Percentiles rank a stretch among this genome's conserved stretches.
These are phyloP conservation scores for Trifolium dubium DNA, from an alignment of 306 rosid genomes.

Conservation along the genomic window DNA sequence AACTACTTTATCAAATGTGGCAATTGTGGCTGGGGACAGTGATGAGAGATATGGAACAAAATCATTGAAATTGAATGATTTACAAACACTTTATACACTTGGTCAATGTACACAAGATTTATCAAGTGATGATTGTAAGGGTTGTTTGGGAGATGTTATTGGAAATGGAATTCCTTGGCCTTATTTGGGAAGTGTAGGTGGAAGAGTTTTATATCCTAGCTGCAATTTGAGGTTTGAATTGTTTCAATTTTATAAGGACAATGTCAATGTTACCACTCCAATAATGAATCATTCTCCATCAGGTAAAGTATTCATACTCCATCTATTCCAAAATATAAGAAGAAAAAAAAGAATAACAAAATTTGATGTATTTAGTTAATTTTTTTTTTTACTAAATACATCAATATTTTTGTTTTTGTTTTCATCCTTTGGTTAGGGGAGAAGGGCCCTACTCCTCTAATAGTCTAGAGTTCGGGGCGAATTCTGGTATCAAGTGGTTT, in stretches of 20 bases:
- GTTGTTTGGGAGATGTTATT: constrained; percentile 19
- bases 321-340: too few species aligned
- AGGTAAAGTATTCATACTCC: neutral
- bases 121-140: constrained; percentile 15
- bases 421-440: too few species aligned
- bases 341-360: too few species aligned
- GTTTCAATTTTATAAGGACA: constrained; percentile 21
- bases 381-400: too few species aligned
- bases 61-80: constrained; percentile 13
- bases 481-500: too few species aligned
- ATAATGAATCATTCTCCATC: neutral
- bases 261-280: neutral
- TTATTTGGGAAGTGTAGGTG: constrained; percentile 39
- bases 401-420: too few species aligned
- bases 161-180: constrained; percentile 31
- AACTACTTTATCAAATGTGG: neutral
- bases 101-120: constrained; percentile 40
- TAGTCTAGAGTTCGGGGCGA: too few species aligned
- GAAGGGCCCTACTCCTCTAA: too few species aligned
- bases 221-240: constrained; percentile 41
- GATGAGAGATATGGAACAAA: neutral
- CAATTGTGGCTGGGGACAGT: neutral
- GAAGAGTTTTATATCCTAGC: constrained; percentile 40
- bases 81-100: constrained; percentile 27
- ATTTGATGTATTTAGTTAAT: too few species aligned